Base-by-base conservation (phyloP, 345 rosid genomes). In the Aquilaria malaccensis region DNA sequence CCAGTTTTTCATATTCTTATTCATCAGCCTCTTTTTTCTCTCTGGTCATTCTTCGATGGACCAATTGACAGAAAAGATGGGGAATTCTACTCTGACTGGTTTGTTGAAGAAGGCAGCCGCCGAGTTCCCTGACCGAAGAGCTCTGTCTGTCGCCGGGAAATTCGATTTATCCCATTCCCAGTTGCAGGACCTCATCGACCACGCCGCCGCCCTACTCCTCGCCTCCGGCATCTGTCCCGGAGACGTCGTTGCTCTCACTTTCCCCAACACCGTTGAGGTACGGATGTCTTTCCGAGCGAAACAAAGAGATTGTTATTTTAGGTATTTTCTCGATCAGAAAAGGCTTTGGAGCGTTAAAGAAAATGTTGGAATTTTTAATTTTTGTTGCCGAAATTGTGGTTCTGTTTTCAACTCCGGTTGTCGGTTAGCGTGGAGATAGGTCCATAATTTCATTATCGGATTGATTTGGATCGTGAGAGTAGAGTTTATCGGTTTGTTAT, bases 251-350 rank as follows among this genome's bases (percentile, higher is more conserved):
- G 88, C 92, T 37, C 85, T 85, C 70, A 76, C 86, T 45, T 85
- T 85, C 66, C 82, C 83, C 32, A 85, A 85, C 69, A 66, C 79
- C 33, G 81, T 89, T 32, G 98, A 91, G 94, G 96, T 88, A 59
- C 0, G 48, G 15, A 22, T 9, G 3, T 30, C 3, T 11, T 47
- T 59, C 9, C 56, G 7, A 37, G 43, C 43, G 43, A 37, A 53
- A 15, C 4, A 53, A 29, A 6, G 11, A 10, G 32, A 22, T 53
- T 53, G 33, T 3, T 53, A 22, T 37, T 5, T 37, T 37, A 37
- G 43, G 3, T 37, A 3, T 5, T 37, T 37, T 37, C 43, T 37
- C 43, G 3, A 37, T 37, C 43, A 1, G 33, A 22, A 9, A 53
- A 37, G 43, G 43, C 43, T 37, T 9, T 5, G 43, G 43, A 37